Evolutionary conservation across 331 rosid genomes (phyloP), one percentile per base, ranked within the genome.

Genomic region (Quercus phellos): DNA sequence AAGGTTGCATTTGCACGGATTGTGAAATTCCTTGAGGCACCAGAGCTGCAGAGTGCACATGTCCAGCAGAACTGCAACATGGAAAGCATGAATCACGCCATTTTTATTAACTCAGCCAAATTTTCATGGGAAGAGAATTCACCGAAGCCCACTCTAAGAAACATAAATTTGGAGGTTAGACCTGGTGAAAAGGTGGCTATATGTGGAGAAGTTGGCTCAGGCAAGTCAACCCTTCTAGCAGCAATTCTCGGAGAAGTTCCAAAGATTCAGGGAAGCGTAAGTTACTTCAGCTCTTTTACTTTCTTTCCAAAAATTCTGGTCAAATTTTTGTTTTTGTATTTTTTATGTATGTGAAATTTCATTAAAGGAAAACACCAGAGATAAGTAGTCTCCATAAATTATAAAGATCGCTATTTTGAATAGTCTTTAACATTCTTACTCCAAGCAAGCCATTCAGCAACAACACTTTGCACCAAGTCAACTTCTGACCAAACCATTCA

Each of bases 201-300:
- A 12, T 93, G 98, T 77, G 98, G 98, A 59, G 98, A 93, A 84
- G 97, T 93, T 51, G 96, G 98, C 73, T 90, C 98, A n/a, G 98
- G 98, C 5, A 93, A 93, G 80, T 93, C 98, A 73, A 88, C 92
- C 63, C 89, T 90, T 63, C 77, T 93, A 58, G 89, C 96, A 9
- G 92, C 98, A 56, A 81, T 93, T 87, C 96, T 93, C 18, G 86
- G 90, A 50, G 98, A 93, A 85, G 81, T 88, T 88, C 87, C 90
- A 35, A 76, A 64, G 54, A 83, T 84, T 78, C 77, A 19, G 21
- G 96, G 96, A 66, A 81, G 26, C 60, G 98, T 90, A 84, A 82
- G 93, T 79, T 80, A 26, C 54, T 22, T 3, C 38, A 32, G 14
- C 22, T 50, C 19, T 12, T 42, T 71, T 21, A 4, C 1, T 70